Conservation (phyloP, 2,329 filamentous ascomycete species). For the Xylaria sp. region DNA sequence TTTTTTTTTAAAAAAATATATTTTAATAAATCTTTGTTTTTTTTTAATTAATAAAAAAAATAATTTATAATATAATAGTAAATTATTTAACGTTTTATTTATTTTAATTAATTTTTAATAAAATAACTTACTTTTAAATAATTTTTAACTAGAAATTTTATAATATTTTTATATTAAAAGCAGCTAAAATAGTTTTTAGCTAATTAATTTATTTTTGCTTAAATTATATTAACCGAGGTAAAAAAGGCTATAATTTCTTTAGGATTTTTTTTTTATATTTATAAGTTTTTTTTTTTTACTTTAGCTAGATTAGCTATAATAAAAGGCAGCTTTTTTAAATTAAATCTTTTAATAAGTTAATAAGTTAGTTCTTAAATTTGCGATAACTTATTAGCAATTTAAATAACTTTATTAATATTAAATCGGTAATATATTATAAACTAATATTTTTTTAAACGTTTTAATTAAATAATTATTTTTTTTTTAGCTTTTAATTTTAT, state of each 20-base stretch:
- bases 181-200: background rate
- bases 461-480: conserved; percentile 4
- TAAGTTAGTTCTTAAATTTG: background rate
- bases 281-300: background rate
- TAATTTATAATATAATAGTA: background rate
- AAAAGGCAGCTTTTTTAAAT: background rate
- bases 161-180: background rate
- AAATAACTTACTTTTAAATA: background rate
- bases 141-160: background rate
- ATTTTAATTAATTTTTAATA: background rate
- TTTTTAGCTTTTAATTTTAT: too few relatives aligned
- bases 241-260: background rate
- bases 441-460: conserved; percentile 2
- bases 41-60: background rate
- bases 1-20: background rate
- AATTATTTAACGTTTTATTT: background rate
- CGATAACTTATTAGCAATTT: background rate
- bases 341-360: background rate
- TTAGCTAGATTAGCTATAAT: background rate
- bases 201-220: background rate
- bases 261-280: conserved; percentile 6
- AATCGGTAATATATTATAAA: background rate
- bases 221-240: background rate
- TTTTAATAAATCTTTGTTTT: background rate
- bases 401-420: background rate